A percentile compares a stretch with the other conserved stretches of the same genome.
Evolutionary conservation across 2,329 filamentous ascomycete genomes (phyloP).

Genomic region (Cytospora piceae): DNA sequence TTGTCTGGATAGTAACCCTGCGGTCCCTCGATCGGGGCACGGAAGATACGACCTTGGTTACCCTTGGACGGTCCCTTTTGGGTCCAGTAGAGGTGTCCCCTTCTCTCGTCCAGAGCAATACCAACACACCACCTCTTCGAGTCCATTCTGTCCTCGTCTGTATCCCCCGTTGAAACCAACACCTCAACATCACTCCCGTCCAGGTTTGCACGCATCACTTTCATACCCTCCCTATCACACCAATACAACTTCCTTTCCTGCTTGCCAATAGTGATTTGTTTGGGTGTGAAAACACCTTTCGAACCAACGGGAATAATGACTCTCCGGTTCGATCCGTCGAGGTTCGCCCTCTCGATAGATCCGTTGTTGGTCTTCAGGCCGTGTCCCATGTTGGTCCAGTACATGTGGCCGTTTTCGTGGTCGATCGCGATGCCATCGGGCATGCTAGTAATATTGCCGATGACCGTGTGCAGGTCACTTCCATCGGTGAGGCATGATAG

Average conservation of each 20-base stretch:
- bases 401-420: conserved; percentile 42
- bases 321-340: conserved; percentile 52
- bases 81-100: conserved; percentile 57
- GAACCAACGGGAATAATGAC: conserved; percentile 48
- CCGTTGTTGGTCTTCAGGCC: conserved; percentile 46
- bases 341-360: conserved; percentile 40
- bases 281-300: conserved; percentile 50
- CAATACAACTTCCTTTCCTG: conserved; percentile 44
- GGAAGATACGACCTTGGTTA: conserved; percentile 55
- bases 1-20: conserved; percentile 33
- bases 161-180: conserved; percentile 38
- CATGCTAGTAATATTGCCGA: conserved; percentile 35
- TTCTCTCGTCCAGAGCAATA: conserved; percentile 50
- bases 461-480: conserved; percentile 33
- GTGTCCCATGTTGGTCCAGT: conserved; percentile 56
- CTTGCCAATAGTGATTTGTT: conserved; percentile 45
- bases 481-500: conserved; percentile 33
- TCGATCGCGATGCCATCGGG: conserved; percentile 52
- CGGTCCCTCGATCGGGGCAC: conserved; percentile 48
- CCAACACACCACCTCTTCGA: conserved; percentile 58
- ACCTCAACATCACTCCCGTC: conserved; percentile 46
- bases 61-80: conserved; percentile 61
- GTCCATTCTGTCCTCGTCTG: conserved; percentile 36
- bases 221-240: conserved; percentile 49
- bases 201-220: conserved; percentile 43